phyloP scores from a whole-genome alignment of 768 basidiomycete species.

The Coprinopsis marcescibilis region DNA sequence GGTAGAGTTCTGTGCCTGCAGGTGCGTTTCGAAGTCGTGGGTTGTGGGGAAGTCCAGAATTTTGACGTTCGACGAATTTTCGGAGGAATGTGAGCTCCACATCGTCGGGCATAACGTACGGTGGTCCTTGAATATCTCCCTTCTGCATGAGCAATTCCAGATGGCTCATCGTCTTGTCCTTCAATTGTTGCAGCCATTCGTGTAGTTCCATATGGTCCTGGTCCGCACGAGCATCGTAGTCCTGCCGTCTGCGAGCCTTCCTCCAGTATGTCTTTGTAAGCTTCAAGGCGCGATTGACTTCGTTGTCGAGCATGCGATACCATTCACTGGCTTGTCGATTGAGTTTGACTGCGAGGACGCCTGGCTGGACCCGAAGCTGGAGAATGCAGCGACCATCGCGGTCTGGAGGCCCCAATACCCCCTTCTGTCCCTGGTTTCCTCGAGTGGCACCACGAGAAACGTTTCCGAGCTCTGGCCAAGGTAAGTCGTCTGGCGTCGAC shows the following conservation, averaged over 20 bases:
- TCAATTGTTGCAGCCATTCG: constrained; percentile 82
- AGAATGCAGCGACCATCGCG: constrained; percentile 68
- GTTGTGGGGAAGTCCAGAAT: constrained; percentile 71
- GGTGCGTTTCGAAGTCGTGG: constrained; percentile 60
- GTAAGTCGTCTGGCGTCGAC: constrained; percentile 67
- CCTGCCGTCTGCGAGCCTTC: constrained; percentile 74
- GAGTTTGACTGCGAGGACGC: constrained; percentile 68
- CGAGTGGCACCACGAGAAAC: constrained; percentile 79
- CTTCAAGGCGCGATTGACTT: constrained; percentile 77
- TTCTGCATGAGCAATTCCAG: constrained; percentile 84
- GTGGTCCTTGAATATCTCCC: constrained; percentile 79
- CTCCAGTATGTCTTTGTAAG: constrained; percentile 85
- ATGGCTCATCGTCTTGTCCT: constrained; percentile 87
- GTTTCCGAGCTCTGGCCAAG: constrained; percentile 83
- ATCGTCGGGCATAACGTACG: constrained; percentile 76
- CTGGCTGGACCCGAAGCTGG: constrained; percentile 80
- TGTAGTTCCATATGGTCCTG: constrained; percentile 88
- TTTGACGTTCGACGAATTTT: constrained; percentile 78
- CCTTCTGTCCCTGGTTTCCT: constrained; percentile 84
- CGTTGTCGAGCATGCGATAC: constrained; percentile 72
- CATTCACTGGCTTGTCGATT: constrained; percentile 77
- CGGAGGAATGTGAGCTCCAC: constrained; percentile 73
- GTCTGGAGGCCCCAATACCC: constrained; percentile 66
- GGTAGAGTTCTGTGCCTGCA: constrained; percentile 29
- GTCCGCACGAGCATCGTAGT: constrained; percentile 79